phyloP scores from a whole-genome alignment of 305 asterid species.

The Fraxinus sp. region DNA sequence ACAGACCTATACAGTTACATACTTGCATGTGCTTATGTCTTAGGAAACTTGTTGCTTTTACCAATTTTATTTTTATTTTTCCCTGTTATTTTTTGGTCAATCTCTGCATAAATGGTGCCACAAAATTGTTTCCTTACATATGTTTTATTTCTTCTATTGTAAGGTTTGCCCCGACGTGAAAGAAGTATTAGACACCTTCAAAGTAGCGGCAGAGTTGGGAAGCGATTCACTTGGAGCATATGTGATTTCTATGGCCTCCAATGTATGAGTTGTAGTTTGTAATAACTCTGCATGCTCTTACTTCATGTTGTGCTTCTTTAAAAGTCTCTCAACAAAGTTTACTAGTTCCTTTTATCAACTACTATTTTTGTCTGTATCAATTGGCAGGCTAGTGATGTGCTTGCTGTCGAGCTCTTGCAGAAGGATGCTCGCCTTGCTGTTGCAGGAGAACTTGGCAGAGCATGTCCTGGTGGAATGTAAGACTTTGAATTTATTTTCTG shows the following conservation, averaged over 20 bases:
- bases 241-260: constrained; percentile 96
- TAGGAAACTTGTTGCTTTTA: not conserved
- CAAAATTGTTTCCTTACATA: constrained; percentile 4
- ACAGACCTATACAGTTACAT: not conserved
- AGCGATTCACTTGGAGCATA: constrained; percentile 93
- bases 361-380: constrained; percentile 26
- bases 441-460: constrained; percentile 72
- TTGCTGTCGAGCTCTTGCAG: constrained; percentile 96
- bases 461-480: constrained; percentile 86
- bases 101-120: not conserved
- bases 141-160: not conserved
- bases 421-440: constrained; percentile 87
- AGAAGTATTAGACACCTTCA: constrained; percentile 93
- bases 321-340: not conserved
- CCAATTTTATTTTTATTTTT: not conserved
- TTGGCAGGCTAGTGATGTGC: constrained; percentile 98
- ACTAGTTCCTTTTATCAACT: constrained; percentile 17
- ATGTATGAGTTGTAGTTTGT: constrained; percentile 43
- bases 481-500: constrained; percentile 21
- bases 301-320: not conserved
- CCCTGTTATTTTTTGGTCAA: not conserved
- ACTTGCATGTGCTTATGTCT: not conserved
- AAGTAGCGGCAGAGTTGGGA: constrained; percentile 93
- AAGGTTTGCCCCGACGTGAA: constrained; percentile 80
- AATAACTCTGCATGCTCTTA: constrained; percentile 9